Base-by-base conservation (phyloP, 345 rosid species). In the Abelmoschus esculentus region DNA sequence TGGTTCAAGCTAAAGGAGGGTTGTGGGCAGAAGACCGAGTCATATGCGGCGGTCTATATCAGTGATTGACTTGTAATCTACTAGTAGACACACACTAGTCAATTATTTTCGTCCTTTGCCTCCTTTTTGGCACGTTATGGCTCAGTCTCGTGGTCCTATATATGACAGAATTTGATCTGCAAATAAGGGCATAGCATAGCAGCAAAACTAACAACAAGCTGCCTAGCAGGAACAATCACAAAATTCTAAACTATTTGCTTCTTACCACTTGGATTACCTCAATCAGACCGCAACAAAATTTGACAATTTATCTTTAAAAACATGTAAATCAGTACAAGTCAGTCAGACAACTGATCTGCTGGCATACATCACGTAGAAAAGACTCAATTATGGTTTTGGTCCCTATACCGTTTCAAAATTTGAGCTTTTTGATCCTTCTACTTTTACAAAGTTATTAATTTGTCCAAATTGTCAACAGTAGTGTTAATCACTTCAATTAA, bases 1-100 rank as follows among this genome's bases (percentile, higher is more conserved):
- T 17, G 4, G 1, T 62, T 22, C 12, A 7, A 53, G 18, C 47
- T 32, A 70, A 8, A 14, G 22, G 28, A 28, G 52, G 53, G 40
- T 14, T 56, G 66, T 50, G 19, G 64, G 22, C 4, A 17, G 5
- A 8, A 31, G 75, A 65, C 70, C 56, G 17, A 64, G 63, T 72
- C 75, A 12, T 52, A 28, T 15, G 62, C 2, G 32, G 42, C 42
- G 1, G 42, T 55, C 38, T 28, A 38, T 38, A 32, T 72, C 75
- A 38, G 9, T 1, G 69, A 22, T 22, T 1, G 26, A 1, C 0
- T 22, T 1, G 26, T 22, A 22, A 22, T 22, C 26, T 22, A 22
- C 26, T 22, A 22, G 1, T 22, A 22, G 26, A 22, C 26, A 22
- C 26, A 22, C 26, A 22, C 1, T 22, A 22, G 26, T 22, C 26